Percentiles rank a stretch among this genome's conserved stretches.
Conservation (phyloP, 2,329 filamentous ascomycete species). For the Verticillium zaregamsianum region DNA sequence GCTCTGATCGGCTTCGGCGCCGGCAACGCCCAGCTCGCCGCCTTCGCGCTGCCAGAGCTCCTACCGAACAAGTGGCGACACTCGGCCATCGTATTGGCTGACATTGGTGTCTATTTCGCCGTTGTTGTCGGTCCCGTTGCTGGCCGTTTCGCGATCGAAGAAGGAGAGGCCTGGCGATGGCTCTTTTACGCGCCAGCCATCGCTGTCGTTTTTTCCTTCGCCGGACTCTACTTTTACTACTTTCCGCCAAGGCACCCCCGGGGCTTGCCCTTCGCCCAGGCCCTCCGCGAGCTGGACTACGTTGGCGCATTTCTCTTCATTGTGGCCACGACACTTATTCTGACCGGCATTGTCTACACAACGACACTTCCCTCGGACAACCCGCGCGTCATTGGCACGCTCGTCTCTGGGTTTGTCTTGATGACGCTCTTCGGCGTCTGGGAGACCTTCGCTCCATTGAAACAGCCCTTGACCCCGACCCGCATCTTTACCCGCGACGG, state of each 20-base stretch:
- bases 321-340: slow-evolving; percentile 27
- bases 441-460: slow-evolving; percentile 30
- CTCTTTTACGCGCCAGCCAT: slow-evolving; percentile 40
- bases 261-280: slow-evolving; percentile 27
- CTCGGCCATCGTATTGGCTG: slow-evolving; percentile 37
- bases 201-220: slow-evolving; percentile 35
- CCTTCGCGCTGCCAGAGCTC: slow-evolving; percentile 41
- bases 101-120: slow-evolving; percentile 35
- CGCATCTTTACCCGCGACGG: slow-evolving; percentile 38
- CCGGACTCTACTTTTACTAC: slow-evolving; percentile 34
- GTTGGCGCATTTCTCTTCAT: slow-evolving; percentile 32
- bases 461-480: slow-evolving; percentile 37
- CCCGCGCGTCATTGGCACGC: slow-evolving; percentile 29
- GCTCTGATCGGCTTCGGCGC: slow-evolving; percentile 39
- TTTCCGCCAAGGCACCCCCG: slow-evolving; percentile 25
- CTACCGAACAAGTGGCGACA: slow-evolving; percentile 45
- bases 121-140: slow-evolving; percentile 42
- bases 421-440: slow-evolving; percentile 32
- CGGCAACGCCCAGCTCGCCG: slow-evolving; percentile 38
- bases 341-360: slow-evolving; percentile 35
- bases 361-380: slow-evolving; percentile 28
- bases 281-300: slow-evolving; percentile 32
- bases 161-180: slow-evolving; percentile 35
- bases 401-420: slow-evolving; percentile 28
- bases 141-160: slow-evolving; percentile 33